Conservation (phyloP, 192 early-diverging fungal species). For the Gamsiella multidivaricata region DNA sequence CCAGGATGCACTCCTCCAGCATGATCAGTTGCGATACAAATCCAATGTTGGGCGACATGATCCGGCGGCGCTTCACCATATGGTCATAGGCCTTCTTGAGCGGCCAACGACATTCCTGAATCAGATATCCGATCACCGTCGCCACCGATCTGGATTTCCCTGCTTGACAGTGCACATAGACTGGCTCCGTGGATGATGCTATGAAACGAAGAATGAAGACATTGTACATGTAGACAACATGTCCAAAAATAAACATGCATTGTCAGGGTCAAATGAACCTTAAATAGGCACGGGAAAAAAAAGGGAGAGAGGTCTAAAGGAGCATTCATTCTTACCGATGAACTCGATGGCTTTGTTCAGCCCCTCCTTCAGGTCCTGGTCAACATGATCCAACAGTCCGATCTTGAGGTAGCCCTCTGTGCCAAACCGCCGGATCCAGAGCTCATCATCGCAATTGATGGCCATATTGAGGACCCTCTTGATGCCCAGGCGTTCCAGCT, state of each 20-base stretch:
- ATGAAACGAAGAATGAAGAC: slow-evolving; percentile 23
- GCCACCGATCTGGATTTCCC: slow-evolving; percentile 78
- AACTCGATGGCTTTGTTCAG: slow-evolving; percentile 72
- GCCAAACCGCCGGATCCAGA: slow-evolving; percentile 42
- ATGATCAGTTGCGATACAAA: slow-evolving; percentile 77
- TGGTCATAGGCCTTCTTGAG: slow-evolving; percentile 73
- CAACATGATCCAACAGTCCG: slow-evolving; percentile 71
- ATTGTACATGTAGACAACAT: no score
- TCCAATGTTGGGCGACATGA: slow-evolving; percentile 83
- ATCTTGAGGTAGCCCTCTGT: slow-evolving; percentile 58
- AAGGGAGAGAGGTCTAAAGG: not conserved
- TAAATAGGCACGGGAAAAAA: not conserved
- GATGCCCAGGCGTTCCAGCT: slow-evolving; percentile 63
- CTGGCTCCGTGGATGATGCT: slow-evolving; percentile 54
- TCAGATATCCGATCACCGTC: slow-evolving; percentile 75
- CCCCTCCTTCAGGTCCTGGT: slow-evolving; percentile 72
- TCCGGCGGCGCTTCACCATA: slow-evolving; percentile 69
- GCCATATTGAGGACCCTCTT: slow-evolving; percentile 83
- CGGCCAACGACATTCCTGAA: slow-evolving; percentile 68
- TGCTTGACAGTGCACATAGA: slow-evolving; percentile 84
- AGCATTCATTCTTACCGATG: slow-evolving; percentile 64
- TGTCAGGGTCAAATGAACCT: not conserved
- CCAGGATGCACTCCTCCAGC: slow-evolving; percentile 71
- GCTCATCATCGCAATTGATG: slow-evolving; percentile 67
- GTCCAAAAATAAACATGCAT: slow-evolving; percentile 2